Evolutionary conservation across 768 basidiomycete genomes (phyloP).

Genomic region (Trametes villosa): DNA sequence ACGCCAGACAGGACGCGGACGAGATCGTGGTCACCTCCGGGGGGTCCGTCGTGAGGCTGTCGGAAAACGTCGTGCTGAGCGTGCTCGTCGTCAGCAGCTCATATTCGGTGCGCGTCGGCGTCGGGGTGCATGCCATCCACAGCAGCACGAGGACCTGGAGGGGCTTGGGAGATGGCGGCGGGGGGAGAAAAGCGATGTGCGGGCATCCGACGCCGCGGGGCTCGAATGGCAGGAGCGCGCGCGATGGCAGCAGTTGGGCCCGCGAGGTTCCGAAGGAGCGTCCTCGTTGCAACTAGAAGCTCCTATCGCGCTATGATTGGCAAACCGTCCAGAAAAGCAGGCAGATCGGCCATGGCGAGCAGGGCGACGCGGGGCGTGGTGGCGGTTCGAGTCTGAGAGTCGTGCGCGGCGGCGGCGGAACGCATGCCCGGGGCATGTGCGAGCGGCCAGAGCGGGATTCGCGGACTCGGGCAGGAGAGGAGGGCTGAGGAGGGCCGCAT

Average conservation of each 20-base stretch:
- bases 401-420: no score
- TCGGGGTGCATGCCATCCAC: constrained; percentile 44
- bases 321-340: no score
- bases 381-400: no score
- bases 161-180: not conserved
- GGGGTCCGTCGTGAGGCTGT: constrained; percentile 38
- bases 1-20: constrained; percentile 39
- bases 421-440: no score
- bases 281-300: constrained; percentile 15
- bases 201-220: constrained; percentile 7
- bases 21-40: constrained; percentile 40
- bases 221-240: no score
- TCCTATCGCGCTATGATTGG: no score
- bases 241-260: constrained; percentile 4
- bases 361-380: no score
- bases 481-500: no score
- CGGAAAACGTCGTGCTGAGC: constrained; percentile 42
- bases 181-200: constrained; percentile 1
- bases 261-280: constrained; percentile 10
- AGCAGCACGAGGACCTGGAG: not conserved
- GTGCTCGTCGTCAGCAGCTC: constrained; percentile 40
- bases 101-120: constrained; percentile 49
- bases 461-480: no score
- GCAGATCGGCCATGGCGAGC: no score
- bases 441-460: no score